These are phyloP conservation scores for Spathaspora girioi DNA, from an alignment of 805 yeast species.

Conservation along the genomic window DNA sequence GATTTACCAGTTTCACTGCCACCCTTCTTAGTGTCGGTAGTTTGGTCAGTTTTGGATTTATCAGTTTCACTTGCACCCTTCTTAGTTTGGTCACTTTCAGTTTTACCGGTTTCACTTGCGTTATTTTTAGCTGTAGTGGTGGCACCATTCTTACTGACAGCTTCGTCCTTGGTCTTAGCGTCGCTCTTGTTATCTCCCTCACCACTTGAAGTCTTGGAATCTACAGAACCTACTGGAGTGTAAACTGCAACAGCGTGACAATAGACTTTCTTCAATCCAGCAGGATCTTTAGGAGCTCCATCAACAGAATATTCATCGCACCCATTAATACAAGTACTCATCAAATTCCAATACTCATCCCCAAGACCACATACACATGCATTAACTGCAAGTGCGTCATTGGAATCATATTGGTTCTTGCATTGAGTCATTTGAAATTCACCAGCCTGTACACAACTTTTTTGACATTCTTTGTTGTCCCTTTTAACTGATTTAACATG, in stretches of 20 bases:
- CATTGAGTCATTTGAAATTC: not conserved
- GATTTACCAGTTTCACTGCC: not conserved
- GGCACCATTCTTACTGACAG: not conserved
- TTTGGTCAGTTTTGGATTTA: no score
- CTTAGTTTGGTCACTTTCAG: not conserved
- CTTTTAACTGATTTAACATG: not conserved
- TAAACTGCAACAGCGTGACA: not conserved
- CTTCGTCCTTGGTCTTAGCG: not conserved
- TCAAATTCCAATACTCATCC: not conserved
- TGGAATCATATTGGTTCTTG: no score
- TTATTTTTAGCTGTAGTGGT: not conserved
- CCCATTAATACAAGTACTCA: not conserved
- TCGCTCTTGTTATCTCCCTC: not conserved
- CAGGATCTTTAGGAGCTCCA: not conserved
- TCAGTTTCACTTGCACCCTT: not conserved
- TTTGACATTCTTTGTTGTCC: not conserved
- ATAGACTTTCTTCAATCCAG: not conserved
- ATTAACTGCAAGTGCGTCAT: not conserved
- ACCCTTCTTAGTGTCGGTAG: not conserved
- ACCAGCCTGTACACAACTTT: conserved; percentile 3
- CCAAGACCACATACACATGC: conserved; percentile 1
- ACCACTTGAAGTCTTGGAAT: not conserved
- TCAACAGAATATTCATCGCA: not conserved
- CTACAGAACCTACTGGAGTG: not conserved
- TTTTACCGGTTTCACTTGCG: not conserved